Evolutionary conservation across 441 rosid species (phyloP).

Genomic region (Francoa sonchifolia): DNA sequence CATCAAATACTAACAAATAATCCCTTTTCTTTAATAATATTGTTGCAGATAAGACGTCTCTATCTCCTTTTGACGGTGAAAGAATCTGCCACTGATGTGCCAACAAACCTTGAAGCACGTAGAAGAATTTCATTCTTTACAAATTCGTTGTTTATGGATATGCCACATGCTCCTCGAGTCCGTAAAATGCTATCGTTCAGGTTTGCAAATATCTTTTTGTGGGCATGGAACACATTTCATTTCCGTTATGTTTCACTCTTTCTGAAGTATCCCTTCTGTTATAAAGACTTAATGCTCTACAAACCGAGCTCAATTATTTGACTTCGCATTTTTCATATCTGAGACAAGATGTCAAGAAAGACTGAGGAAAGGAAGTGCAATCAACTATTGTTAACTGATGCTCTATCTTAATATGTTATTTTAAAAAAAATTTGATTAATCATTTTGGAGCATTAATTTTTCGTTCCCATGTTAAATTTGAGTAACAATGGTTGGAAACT

Average conservation of each 20-base stretch:
- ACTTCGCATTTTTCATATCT: no score
- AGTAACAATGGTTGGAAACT: not conserved
- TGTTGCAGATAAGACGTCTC: constrained; percentile 72
- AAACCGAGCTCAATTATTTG: not conserved
- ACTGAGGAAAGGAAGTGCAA: no score
- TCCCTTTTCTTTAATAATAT: constrained; percentile 7
- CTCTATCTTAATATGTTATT: no score
- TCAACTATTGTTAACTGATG: no score
- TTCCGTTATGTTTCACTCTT: no score
- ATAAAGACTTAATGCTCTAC: no score
- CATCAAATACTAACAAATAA: constrained; percentile 1
- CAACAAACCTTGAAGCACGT: constrained; percentile 92
- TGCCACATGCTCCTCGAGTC: constrained; percentile 95
- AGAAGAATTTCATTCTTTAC: constrained; percentile 91
- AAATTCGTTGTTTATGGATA: constrained; percentile 94
- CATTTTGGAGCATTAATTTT: no score
- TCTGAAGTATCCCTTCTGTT: no score
- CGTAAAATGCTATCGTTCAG: constrained; percentile 98
- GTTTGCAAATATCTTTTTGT: constrained; percentile 18
- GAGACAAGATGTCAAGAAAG: no score
- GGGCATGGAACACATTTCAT: not conserved
- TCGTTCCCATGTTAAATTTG: no score
- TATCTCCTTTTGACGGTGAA: constrained; percentile 84
- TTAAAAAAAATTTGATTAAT: no score
- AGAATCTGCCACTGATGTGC: constrained; percentile 86